These are phyloP conservation scores for Fusarium oxysporum DNA, from an alignment of 2,329 filamentous ascomycete species.

Conservation along the genomic window DNA sequence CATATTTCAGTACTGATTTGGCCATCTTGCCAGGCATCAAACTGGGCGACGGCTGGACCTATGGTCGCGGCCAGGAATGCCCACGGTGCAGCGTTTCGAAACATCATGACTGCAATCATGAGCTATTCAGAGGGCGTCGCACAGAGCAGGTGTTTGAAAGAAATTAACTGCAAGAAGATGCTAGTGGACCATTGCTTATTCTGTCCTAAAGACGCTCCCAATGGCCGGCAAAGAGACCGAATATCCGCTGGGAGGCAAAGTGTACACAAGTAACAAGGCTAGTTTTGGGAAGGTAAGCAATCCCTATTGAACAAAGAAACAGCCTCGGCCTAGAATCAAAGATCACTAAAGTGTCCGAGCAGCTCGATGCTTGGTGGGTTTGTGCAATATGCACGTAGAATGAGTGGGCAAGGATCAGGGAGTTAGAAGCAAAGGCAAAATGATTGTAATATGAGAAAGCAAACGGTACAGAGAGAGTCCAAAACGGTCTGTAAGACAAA, in stretches of 20 bases:
- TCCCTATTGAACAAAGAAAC: slow-evolving; percentile 20
- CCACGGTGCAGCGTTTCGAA: slow-evolving; percentile 19
- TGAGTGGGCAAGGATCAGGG: slow-evolving; percentile 9
- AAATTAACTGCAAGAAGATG: slow-evolving; percentile 29
- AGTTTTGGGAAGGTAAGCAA: slow-evolving; percentile 22
- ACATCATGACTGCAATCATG: slow-evolving; percentile 34
- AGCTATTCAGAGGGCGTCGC: slow-evolving; percentile 10
- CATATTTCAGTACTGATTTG: slow-evolving; percentile 71
- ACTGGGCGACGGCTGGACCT: slow-evolving; percentile 52
- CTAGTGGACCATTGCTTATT: slow-evolving; percentile 42
- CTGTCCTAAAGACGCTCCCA: background rate
- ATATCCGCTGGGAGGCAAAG: slow-evolving; percentile 8
- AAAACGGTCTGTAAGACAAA: slow-evolving; percentile 25
- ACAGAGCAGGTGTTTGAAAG: slow-evolving; percentile 20
- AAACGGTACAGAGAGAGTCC: slow-evolving; percentile 3
- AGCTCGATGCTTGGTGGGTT: slow-evolving; percentile 12
- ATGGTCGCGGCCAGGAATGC: slow-evolving; percentile 33
- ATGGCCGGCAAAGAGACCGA: slow-evolving; percentile 1
- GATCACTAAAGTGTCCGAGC: slow-evolving; percentile 8
- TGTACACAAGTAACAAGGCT: background rate
- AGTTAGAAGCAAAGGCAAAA: slow-evolving; percentile 1
- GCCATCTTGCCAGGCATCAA: slow-evolving; percentile 59
- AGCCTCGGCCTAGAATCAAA: slow-evolving; percentile 12
- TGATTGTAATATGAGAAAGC: background rate
- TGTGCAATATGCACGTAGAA: slow-evolving; percentile 7